Evolutionary conservation across 1,284 basidiomycete genomes (phyloP), one percentile per base, ranked within the genome.

Genomic region (Cryptococcus amylolentus): DNA sequence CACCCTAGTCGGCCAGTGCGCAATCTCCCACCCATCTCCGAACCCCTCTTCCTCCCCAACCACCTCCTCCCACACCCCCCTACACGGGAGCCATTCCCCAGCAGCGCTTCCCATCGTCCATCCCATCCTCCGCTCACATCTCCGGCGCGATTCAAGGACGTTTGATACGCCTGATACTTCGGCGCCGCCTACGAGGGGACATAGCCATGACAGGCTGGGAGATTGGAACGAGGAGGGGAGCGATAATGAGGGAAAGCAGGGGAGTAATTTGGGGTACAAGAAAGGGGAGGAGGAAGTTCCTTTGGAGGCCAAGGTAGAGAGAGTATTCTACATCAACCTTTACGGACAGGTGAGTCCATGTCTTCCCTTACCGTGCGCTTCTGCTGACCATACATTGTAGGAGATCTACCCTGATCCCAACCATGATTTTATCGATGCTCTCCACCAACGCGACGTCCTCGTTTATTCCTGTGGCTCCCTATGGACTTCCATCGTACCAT

Each of bases 401-500:
- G 91, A 95, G 77, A 88, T 97, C 51, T 87, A 89, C 68, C 93
- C 93, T 7, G 81, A 84, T 26, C 91, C 93, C 0, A 95, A 94
- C 70, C 83, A 86, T 1, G 88, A 89, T 44, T 92, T 88, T 69
- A 71, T 96, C 27, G 76, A 83, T 5, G 83, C 84, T 39, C 78
- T 97, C 3, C 75, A 77, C 1, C 77, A 82, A n/a, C 83, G 83
- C 54, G 84, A 88, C 62, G 81, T 88, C 2, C 78, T 97, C 35
- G 85, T 97, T 4, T 96, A 95, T 75, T 92, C 90, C 2, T 94
- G 91, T 72, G 92, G 91, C 1, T 94, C 91, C 0, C 78, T 96
- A 2, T 97, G 90, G 90, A 96, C 93, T 27, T 91, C 89, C 65
- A 89, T 98, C 63, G 85, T 96, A 16, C 94, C 95, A 0, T 96